Base-by-base conservation (phyloP, 805 yeast genomes). In the Yarrowia yakushimensis region DNA sequence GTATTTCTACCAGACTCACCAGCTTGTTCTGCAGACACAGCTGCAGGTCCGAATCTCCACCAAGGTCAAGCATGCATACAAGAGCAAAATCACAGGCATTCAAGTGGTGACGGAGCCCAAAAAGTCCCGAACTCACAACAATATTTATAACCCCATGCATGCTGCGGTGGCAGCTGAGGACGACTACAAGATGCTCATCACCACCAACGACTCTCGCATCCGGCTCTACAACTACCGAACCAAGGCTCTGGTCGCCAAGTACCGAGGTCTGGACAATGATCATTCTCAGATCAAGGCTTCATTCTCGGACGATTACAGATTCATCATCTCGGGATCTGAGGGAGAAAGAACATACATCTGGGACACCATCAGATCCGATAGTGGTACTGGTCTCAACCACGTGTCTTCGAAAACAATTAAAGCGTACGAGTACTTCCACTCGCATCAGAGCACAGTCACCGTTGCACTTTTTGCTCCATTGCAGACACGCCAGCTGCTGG, bases 301-400 rank as follows among this genome's bases (percentile, higher is more conserved):
- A 0, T 69, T 82, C 2, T 82, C 85, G 23, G 89, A 83, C 59
- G 85, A 85, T 67, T 74, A 78, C 60, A 69, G 74, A 12, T 82
- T 82, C 69, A 80, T 91, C 6, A 79, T 91, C 9, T 79, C 88
- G 8, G 96, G 96, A 0, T 87, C 96, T 12, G 97, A 92, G 71
- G 94, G 92, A 74, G 90, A 88, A 67, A 85, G 91, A 85, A 82
- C 88, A 13, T 92, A 91, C 69, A 75, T 89, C 12, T 93, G 98
- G 98, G 80, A 81, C 62, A 72, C 80, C 43, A 63, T 50, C 13
- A 64, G 48, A 20, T 17, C 64, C 4, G 61, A 50, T 12, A 46
- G 39, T 10, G 65, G 59, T 13, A 70, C 22, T 1, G 42, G 31
- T 2, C 74, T 72, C 43, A 70, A 70, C 5, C 71, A 67, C 22